phyloP scores from a whole-genome alignment of 1,284 basidiomycete species.

The Naganishia sp. region DNA sequence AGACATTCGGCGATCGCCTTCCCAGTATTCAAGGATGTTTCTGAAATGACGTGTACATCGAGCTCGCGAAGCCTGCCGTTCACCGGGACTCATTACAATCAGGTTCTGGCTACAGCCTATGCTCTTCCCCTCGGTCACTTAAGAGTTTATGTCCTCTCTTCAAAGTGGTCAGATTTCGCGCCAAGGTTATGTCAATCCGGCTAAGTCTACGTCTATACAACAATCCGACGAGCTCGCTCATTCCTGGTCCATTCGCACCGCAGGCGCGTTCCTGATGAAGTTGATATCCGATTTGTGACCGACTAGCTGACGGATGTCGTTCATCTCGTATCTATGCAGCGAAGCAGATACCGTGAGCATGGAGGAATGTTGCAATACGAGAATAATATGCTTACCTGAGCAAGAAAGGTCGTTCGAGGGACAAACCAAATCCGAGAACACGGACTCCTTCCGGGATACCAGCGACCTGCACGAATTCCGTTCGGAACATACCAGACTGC shows the following conservation, averaged over 20 bases:
- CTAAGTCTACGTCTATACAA: constrained; percentile 14
- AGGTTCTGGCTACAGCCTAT: neutral
- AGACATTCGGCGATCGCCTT: constrained; percentile 30
- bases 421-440: constrained; percentile 96
- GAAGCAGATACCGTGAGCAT: constrained; percentile 20
- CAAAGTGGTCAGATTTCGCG: too few relatives aligned
- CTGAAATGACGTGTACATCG: constrained; percentile 12
- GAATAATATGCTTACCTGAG: constrained; percentile 67
- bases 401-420: constrained; percentile 98
- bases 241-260: constrained; percentile 72
- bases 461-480: constrained; percentile 99
- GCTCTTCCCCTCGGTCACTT: neutral
- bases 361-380: neutral
- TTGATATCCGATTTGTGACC: constrained; percentile 96
- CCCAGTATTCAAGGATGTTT: neutral
- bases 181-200: neutral
- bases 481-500: constrained; percentile 98
- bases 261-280: constrained; percentile 81
- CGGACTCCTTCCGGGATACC: constrained; percentile 96
- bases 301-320: constrained; percentile 93
- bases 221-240: neutral
- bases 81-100: neutral
- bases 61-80: neutral
- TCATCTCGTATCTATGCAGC: constrained; percentile 64
- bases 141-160: too few relatives aligned